A percentile compares a stretch with the other conserved stretches of the same genome.
Evolutionary conservation across 805 yeast species (phyloP).

Genomic region (Scheffersomyces coipomensis): DNA sequence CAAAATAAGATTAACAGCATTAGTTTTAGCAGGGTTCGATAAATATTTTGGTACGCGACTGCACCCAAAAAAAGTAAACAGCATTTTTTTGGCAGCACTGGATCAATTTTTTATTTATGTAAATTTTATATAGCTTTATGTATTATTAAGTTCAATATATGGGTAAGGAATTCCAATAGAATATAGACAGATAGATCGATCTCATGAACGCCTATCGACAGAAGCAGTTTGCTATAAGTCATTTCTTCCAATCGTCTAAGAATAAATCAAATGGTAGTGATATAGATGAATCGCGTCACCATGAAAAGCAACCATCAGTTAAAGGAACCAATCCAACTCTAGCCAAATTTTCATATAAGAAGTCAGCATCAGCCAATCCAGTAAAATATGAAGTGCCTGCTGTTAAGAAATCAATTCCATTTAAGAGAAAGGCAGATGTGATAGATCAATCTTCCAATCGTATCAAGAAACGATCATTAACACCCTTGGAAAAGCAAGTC

Average conservation of each 20-base stretch:
- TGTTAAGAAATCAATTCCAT: no score
- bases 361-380: no score
- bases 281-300: background rate
- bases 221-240: constrained; percentile 5
- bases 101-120: no score
- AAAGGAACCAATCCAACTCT: background rate
- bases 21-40: constrained; percentile 21
- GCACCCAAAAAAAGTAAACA: no score
- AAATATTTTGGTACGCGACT: background rate
- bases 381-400: no score
- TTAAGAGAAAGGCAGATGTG: constrained; percentile 54
- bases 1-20: constrained; percentile 15
- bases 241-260: constrained; percentile 3
- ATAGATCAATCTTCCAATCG: constrained; percentile 84
- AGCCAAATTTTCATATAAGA: background rate
- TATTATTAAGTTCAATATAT: no score
- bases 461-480: constrained; percentile 6
- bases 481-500: constrained; percentile 82
- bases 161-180: no score
- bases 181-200: no score
- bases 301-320: no score
- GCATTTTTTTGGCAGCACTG: no score
- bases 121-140: no score
- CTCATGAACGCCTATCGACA: constrained; percentile 1
- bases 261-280: background rate